A percentile compares a stretch with the other conserved stretches of the same genome.
Evolutionary conservation across 805 yeast genomes (phyloP).

Genomic region (Nakazawaea sp.): DNA sequence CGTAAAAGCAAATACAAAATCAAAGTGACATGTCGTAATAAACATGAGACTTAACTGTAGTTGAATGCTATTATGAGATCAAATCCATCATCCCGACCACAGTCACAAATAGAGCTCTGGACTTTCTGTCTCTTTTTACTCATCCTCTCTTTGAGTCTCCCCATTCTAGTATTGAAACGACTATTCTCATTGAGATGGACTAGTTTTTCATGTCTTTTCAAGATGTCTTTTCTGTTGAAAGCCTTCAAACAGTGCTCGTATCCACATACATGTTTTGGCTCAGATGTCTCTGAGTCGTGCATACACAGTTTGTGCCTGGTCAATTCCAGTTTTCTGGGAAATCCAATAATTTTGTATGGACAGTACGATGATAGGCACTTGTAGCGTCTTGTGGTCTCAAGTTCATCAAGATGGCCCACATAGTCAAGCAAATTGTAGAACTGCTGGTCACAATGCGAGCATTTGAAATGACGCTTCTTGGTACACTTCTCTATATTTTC

Average conservation of each 20-base stretch:
- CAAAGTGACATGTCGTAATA: too few relatives aligned
- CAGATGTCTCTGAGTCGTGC: not conserved
- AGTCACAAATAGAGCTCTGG: too few relatives aligned
- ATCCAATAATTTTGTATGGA: constrained; percentile 42
- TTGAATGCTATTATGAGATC: too few relatives aligned
- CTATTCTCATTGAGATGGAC: constrained; percentile 40
- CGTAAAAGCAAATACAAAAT: too few relatives aligned
- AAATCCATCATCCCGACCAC: too few relatives aligned
- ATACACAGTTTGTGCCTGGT: constrained; percentile 42
- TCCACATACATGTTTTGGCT: too few relatives aligned
- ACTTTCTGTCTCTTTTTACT: too few relatives aligned
- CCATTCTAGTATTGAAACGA: constrained; percentile 33
- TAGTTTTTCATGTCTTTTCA: constrained; percentile 42
- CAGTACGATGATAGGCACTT: constrained; percentile 40
- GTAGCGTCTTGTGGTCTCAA: constrained; percentile 28
- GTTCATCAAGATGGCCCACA: constrained; percentile 38
- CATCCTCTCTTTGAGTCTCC: too few relatives aligned
- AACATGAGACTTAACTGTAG: too few relatives aligned
- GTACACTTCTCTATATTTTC: not conserved
- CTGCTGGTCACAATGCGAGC: constrained; percentile 3
- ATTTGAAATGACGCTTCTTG: constrained; percentile 6
- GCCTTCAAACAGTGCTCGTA: constrained; percentile 33
- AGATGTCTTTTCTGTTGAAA: constrained; percentile 48
- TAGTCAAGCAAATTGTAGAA: constrained; percentile 17
- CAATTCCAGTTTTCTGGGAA: constrained; percentile 41